Conservation (phyloP, 352 stramenopile species). For the Phytophthora multivora region DNA sequence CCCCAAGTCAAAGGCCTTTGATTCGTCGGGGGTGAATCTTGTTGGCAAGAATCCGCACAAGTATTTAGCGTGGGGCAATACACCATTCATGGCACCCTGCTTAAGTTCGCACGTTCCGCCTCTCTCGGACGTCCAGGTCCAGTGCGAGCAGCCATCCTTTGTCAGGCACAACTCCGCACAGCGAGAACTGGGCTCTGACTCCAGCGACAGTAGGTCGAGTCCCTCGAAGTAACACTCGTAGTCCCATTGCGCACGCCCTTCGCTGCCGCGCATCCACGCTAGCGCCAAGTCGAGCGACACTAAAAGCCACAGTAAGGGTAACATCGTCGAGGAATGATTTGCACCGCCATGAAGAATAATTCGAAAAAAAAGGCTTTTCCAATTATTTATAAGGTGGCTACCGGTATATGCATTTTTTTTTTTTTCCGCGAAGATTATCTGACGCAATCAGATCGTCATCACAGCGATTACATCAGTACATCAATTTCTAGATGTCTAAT, state of each 20-base stretch:
- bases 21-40: constrained; percentile 27
- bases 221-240: constrained; percentile 41
- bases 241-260: constrained; percentile 35
- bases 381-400: no score
- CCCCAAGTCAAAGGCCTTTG: constrained; percentile 31
- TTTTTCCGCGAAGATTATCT: background rate
- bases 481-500: no score
- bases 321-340: background rate
- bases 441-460: constrained; percentile 7
- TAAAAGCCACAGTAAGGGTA: constrained; percentile 17
- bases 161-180: constrained; percentile 40
- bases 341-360: no score
- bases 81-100: constrained; percentile 18
- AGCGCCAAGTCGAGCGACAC: background rate
- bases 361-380: no score
- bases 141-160: constrained; percentile 39
- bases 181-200: constrained; percentile 29
- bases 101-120: constrained; percentile 44
- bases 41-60: constrained; percentile 33
- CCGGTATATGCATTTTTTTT: no score
- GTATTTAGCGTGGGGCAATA: constrained; percentile 7
- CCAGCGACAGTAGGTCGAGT: constrained; percentile 13
- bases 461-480: constrained; percentile 10
- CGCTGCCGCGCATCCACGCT: constrained; percentile 29
- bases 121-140: constrained; percentile 34